Base-by-base conservation (phyloP, 2,329 filamentous ascomycete species). In the Xylaria sp. region DNA sequence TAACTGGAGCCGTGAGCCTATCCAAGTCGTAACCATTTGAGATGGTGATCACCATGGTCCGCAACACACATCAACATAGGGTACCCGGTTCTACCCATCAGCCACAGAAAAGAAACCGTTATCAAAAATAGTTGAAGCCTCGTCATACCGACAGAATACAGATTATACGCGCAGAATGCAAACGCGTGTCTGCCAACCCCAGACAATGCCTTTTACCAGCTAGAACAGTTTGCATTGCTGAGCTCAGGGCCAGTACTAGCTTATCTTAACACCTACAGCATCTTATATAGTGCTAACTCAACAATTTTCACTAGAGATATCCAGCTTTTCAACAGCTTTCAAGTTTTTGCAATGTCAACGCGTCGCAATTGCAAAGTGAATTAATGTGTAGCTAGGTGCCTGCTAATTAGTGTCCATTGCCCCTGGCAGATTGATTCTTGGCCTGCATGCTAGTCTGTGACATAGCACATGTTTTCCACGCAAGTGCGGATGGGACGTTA, bases 31-130 rank as follows among this genome's bases (percentile, higher is more conserved):
- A 18, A 32, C 64, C 37, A 27, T 44, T 44, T 59, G 44, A 54
- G 50, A 60, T 65, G 32, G 63, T 53, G 60, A 67, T 67, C 64
- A 62, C 44, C 64, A 4, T 8, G 12, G 23, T 29, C 21, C 18
- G 9, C 44, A 25, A 13, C 35, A 35, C 35, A 35, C 12, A 51
- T 47, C 9, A 48, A 57, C 40, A 58, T 58, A 42, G 18, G 40
- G 23, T 42, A 35, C 32, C 50, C 23, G 13, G n/a, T 61, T 61
- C 55, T 48, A 25, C 27, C 32, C 59, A 6, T 32, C 10, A 18
- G 40, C 1, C 29, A 16, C 42, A 1, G 32, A 60, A 58, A 58
- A 58, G 37, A 58, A 58, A 29, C 21, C 37, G 55, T 25, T 57
- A 16, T 25, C 8, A 13, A 29, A 44, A 16, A 35, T 42, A n/a